Base-by-base conservation (phyloP, 805 yeast genomes). In the Pichia heedii region DNA sequence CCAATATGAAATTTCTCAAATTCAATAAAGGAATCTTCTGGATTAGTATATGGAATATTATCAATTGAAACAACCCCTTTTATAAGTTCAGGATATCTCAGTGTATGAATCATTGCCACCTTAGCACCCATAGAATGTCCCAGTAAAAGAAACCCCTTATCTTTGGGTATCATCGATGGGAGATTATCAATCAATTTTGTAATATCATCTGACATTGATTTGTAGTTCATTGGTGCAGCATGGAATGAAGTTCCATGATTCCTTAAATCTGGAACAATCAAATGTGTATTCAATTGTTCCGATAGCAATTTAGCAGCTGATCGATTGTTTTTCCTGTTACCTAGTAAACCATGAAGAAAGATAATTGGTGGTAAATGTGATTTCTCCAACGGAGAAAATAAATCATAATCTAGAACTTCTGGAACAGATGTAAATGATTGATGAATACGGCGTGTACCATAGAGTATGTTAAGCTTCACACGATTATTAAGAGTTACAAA, bases 81-180 rank as follows among this genome's bases (percentile, higher is more conserved):
- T 67, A 70, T 77, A 6, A 77, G 48, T 1, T 77, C 73, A 0
- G 90, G 90, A 33, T 74, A 68, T 41, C 84, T 65, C 42, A 93
- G 62, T 0, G 86, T 83, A 22, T 83, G 70, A 0, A 87, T 81
- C 96, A 93, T 86, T 13, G 84, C 96, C 0, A 88, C 74, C 56
- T 93, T 89, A 3, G 95, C 97, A 4, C 98, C 98, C 93, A 84
- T 82, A 0, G 90, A 83, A 58, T 84, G 93, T 1, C 94, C 94
- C 42, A 64, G 50, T 18, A 83, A 60, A 19, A 83, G 52, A 16
- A 81, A 73, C 12, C 83, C 70, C 56, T 47, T 36, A 22, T 46
- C 44, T 11, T 36, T 19, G 10, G 44, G 43, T n/a, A 42, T 40
- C 3, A 50, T 46, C 2, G 41, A 16, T n/a, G 34, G 37, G 15